Percentiles rank a stretch among this genome's conserved stretches.
These are phyloP conservation scores for Darksidea phi DNA, from an alignment of 495 filamentous ascomycete genomes.

Conservation along the genomic window DNA sequence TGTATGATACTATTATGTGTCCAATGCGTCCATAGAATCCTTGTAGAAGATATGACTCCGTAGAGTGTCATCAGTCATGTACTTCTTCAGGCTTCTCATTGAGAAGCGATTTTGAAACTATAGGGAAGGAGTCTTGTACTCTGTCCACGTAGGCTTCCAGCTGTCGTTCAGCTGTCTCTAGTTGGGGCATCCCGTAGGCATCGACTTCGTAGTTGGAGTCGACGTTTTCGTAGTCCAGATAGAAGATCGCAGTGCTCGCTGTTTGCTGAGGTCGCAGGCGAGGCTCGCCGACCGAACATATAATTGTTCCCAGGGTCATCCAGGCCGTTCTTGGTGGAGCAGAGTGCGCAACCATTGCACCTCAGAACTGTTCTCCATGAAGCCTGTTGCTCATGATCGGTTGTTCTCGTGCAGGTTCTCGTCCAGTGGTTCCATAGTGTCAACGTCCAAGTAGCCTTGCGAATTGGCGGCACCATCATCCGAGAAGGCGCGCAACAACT, in stretches of 20 bases:
- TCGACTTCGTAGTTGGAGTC: constrained; percentile 45
- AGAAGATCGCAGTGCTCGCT: constrained; percentile 20
- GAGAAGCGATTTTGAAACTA: constrained; percentile 57
- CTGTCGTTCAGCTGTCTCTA: constrained; percentile 51
- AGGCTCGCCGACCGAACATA: constrained; percentile 49
- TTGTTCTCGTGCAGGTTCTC: constrained; percentile 56
- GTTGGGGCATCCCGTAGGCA: constrained; percentile 50
- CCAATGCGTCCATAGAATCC: no score
- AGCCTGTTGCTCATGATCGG: constrained; percentile 50
- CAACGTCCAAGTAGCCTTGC: not conserved
- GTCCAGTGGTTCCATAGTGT: constrained; percentile 15
- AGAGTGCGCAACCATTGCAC: constrained; percentile 56
- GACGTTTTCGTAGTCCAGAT: constrained; percentile 24
- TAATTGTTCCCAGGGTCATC: not conserved
- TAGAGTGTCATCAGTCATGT: no score
- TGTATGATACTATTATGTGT: no score
- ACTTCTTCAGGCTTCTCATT: no score
- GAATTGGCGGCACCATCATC: not conserved
- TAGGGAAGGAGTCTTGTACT: constrained; percentile 60
- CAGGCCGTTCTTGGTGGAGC: constrained; percentile 3
- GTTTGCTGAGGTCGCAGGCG: constrained; percentile 19
- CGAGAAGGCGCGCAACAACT: not conserved
- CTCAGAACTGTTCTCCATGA: constrained; percentile 61
- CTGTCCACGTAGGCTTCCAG: constrained; percentile 56
- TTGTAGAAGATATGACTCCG: no score